Base-by-base conservation (phyloP, 768 basidiomycete species). In the Solioccasus polychromus region DNA sequence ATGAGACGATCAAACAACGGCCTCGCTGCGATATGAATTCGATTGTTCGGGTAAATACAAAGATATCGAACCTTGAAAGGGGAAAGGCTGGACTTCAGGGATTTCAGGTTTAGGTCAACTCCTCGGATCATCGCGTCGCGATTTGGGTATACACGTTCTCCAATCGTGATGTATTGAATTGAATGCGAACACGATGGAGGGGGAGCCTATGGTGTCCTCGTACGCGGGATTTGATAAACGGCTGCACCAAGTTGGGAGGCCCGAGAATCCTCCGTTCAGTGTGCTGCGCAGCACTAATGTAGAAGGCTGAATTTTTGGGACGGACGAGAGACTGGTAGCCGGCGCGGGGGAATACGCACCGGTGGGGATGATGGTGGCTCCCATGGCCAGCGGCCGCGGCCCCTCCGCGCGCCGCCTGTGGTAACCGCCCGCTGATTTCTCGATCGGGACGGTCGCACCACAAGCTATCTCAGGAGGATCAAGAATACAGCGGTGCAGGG, bases 371-470 rank as follows among this genome's bases (percentile, higher is more conserved):
- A n/a, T n/a, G n/a, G n/a, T n/a, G n/a, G n/a, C 40, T 44, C 44
- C 35, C 45, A 35, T 48, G 44, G 11, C 15, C n/a, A 11, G 28
- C 19, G 2, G 26, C 56, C 61, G 61, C 62, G 62, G 42, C 35
- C 15, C 46, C 50, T 59, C 61, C 61, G 61, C 59, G 59, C 51
- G 39, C 40, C 35, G 44, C 25, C 25, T 46, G 56, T 48, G 45
- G n/a, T 26, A 36, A 34, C 42, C 48, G 46, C 41, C 18, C 47
- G 38, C 22, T n/a, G n/a, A 39, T 39, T 41, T 29, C 43, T 47
- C 43, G 48, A n/a, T 45, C 37, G 23, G 41, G n/a, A n/a, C n/a
- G n/a, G n/a, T n/a, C n/a, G n/a, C n/a, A n/a, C n/a, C n/a, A n/a
- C n/a, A n/a, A n/a, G n/a, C n/a, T n/a, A n/a, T n/a, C n/a, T n/a